These are phyloP conservation scores for Botrytis paeoniae DNA, from an alignment of 2,329 filamentous ascomycete species.

Conservation along the genomic window DNA sequence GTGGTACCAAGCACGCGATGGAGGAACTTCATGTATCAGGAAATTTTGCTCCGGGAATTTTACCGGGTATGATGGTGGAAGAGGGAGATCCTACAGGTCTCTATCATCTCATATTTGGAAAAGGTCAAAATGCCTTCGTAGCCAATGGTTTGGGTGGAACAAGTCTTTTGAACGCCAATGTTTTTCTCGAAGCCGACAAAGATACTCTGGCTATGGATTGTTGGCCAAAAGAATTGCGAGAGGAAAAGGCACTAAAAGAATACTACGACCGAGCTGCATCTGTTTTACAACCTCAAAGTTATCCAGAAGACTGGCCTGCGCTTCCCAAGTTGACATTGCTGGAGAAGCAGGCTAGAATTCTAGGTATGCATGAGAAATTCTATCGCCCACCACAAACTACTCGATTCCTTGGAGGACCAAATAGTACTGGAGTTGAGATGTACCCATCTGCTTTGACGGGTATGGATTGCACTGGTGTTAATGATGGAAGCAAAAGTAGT, in stretches of 20 bases:
- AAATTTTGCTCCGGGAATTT: constrained; percentile 45
- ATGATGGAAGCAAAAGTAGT: constrained; percentile 66
- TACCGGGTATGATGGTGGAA: constrained; percentile 45
- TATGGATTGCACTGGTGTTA: constrained; percentile 61
- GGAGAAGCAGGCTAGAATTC: constrained; percentile 52
- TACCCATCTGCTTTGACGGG: constrained; percentile 56
- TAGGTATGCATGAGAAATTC: constrained; percentile 53
- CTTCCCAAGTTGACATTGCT: constrained; percentile 58
- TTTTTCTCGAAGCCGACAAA: constrained; percentile 59
- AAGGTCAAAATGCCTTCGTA: constrained; percentile 57
- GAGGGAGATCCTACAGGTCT: constrained; percentile 57
- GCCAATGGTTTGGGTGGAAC: constrained; percentile 57
- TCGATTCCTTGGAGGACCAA: constrained; percentile 57
- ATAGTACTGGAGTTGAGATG: constrained; percentile 64
- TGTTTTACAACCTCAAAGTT: constrained; percentile 57
- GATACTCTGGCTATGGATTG: constrained; percentile 50
- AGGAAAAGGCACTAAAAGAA: constrained; percentile 44
- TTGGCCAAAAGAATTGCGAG: constrained; percentile 58
- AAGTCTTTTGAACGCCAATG: constrained; percentile 64
- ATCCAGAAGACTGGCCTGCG: constrained; percentile 55
- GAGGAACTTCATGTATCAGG: constrained; percentile 57
- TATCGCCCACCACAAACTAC: constrained; percentile 59
- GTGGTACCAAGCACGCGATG: constrained; percentile 45
- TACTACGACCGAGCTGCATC: constrained; percentile 56
- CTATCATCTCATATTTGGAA: constrained; percentile 61